Evolutionary conservation across 2,329 filamentous ascomycete species (phyloP).

Genomic region (Nemania sp.): DNA sequence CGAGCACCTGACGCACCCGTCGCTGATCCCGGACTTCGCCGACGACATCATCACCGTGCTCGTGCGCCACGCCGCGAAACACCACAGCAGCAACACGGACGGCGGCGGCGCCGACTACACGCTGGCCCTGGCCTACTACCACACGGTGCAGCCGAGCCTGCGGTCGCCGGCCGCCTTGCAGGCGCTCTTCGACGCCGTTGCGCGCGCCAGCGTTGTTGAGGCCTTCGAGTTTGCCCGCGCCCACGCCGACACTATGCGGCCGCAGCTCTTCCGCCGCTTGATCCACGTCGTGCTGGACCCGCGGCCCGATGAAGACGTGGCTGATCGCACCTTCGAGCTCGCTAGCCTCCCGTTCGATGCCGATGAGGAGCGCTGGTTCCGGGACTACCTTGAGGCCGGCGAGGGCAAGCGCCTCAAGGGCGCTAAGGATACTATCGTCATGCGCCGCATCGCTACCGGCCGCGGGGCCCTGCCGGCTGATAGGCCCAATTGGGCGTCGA

Average conservation of each 20-base stretch:
- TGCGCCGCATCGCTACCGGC: constrained; percentile 72
- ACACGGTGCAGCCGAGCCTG: constrained; percentile 74
- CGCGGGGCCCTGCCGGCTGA: constrained; percentile 52
- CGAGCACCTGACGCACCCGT: constrained; percentile 77
- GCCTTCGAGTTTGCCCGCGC: constrained; percentile 73
- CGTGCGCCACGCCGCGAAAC: constrained; percentile 61
- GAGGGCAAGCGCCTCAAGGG: constrained; percentile 66
- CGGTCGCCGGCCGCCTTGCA: constrained; percentile 63
- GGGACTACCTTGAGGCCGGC: constrained; percentile 66
- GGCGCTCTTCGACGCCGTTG: constrained; percentile 70
- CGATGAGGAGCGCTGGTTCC: constrained; percentile 75
- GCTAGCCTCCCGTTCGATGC: constrained; percentile 72
- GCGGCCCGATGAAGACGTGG: constrained; percentile 44
- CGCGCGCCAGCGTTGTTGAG: constrained; percentile 68
- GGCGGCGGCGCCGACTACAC: constrained; percentile 63
- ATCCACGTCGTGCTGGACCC: constrained; percentile 60
- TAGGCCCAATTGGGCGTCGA: constrained; percentile 52
- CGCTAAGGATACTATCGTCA: constrained; percentile 73
- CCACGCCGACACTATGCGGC: constrained; percentile 63
- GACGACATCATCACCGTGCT: constrained; percentile 78
- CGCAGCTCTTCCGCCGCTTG: constrained; percentile 68
- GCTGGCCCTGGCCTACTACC: constrained; percentile 76
- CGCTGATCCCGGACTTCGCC: constrained; percentile 76
- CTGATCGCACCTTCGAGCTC: constrained; percentile 67
- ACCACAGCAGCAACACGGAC: too few relatives aligned